A percentile compares a stretch with the other conserved stretches of the same genome.
Conservation (phyloP, 1,284 basidiomycete species). For the Ceratobasidium sp. region DNA sequence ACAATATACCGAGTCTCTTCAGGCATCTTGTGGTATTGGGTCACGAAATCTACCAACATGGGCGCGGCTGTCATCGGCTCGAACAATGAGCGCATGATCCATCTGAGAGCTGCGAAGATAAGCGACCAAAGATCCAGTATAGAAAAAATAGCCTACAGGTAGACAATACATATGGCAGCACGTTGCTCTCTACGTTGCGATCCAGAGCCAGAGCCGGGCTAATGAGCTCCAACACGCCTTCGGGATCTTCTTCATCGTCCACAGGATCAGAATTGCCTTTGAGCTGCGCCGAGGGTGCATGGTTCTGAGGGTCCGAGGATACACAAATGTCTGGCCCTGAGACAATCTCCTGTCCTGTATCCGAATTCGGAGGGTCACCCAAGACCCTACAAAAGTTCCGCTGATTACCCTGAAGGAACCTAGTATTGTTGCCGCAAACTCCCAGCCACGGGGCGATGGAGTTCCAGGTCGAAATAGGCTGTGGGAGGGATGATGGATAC, state of each 20-base stretch:
- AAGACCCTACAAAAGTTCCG: too few species aligned
- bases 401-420: too few species aligned
- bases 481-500: too few species aligned
- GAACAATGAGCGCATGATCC: slow-evolving; percentile 17
- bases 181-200: slow-evolving; percentile 14
- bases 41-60: background rate
- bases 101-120: background rate
- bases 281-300: too few species aligned
- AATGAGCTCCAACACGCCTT: background rate
- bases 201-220: background rate
- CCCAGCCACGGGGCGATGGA: too few species aligned
- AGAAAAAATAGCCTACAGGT: slow-evolving; percentile 18
- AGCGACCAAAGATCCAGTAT: background rate
- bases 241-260: slow-evolving; percentile 23
- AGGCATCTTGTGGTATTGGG: background rate
- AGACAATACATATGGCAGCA: background rate
- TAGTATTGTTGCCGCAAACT: too few species aligned
- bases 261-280: too few species aligned
- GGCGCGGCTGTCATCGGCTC: background rate
- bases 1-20: background rate
- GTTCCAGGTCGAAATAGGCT: too few species aligned
- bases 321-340: too few species aligned
- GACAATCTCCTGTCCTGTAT: too few species aligned
- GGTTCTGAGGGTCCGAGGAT: too few species aligned
- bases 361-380: too few species aligned